Conservation (phyloP, 2,329 filamentous ascomycete species). For the Hymenoscyphus fructigenus region DNA sequence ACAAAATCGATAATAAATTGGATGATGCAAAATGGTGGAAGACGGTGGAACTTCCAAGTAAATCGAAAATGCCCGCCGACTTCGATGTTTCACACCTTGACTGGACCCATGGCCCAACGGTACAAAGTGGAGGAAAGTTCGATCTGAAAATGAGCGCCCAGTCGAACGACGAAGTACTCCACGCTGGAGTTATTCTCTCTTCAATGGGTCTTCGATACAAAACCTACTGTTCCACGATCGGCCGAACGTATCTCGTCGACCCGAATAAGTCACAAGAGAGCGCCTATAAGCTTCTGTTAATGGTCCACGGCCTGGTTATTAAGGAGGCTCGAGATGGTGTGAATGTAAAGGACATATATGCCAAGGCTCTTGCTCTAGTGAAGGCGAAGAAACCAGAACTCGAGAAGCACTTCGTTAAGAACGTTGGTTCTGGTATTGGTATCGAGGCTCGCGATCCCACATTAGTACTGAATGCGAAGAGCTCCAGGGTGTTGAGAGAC, state of each 20-base stretch:
- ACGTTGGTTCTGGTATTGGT: conserved; percentile 87
- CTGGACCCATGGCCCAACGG: conserved; percentile 86
- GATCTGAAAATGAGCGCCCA: conserved; percentile 80
- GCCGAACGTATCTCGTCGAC: conserved; percentile 92
- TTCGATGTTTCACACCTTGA: conserved; percentile 89
- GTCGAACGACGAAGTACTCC: conserved; percentile 77
- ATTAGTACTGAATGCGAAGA: conserved; percentile 84
- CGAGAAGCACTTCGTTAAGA: conserved; percentile 92
- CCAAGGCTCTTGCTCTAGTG: conserved; percentile 77
- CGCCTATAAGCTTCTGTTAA: conserved; percentile 85
- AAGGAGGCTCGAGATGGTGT: conserved; percentile 89
- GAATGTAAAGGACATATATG: conserved; percentile 84
- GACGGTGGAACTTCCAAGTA: conserved; percentile 66
- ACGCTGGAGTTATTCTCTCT: conserved; percentile 90
- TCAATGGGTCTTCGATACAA: conserved; percentile 92
- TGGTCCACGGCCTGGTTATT: conserved; percentile 84
- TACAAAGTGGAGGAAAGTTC: conserved; percentile 95
- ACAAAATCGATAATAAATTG: conserved; percentile 86
- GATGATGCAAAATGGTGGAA: conserved; percentile 95
- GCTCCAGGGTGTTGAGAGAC: conserved; percentile 77
- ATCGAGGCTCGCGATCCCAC: conserved; percentile 86
- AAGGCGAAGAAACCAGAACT: conserved; percentile 91
- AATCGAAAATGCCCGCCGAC: conserved; percentile 76
- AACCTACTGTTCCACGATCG: conserved; percentile 90
- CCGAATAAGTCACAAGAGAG: conserved; percentile 94